Percentiles rank a stretch among this genome's conserved stretches.
phyloP scores from a whole-genome alignment of 1,284 basidiomycete species.

The Sanghuangporus sanghuang region DNA sequence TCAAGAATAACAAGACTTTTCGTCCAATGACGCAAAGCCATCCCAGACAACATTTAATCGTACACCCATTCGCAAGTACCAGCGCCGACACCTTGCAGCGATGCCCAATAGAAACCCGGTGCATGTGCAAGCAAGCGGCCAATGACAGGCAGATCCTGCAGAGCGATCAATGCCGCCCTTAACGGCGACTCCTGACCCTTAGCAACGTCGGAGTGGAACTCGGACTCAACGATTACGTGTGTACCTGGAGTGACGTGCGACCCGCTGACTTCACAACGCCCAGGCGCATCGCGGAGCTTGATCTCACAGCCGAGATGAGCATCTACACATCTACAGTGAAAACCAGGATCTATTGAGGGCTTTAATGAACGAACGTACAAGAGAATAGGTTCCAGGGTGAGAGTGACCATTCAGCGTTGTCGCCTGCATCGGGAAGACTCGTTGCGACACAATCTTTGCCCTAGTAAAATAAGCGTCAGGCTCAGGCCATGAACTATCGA shows the following conservation, averaged over 20 bases:
- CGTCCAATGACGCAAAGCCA: background rate
- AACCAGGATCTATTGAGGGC: background rate
- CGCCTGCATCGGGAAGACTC: constrained; percentile 24
- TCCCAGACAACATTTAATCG: constrained; percentile 2
- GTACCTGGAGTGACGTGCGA: constrained; percentile 22
- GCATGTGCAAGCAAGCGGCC: constrained; percentile 21
- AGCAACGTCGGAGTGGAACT: constrained; percentile 9
- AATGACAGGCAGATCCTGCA: constrained; percentile 19
- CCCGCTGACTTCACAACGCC: constrained; percentile 17
- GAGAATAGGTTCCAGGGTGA: constrained; percentile 24
- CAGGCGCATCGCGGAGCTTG: constrained; percentile 15
- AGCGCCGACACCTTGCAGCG: constrained; percentile 17
- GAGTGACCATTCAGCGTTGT: constrained; percentile 20
- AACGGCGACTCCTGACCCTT: constrained; percentile 4
- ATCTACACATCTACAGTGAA: constrained; percentile 1
- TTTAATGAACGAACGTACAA: constrained; percentile 14
- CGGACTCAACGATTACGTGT: constrained; percentile 20
- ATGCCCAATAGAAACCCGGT: constrained; percentile 22
- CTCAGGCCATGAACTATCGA: background rate
- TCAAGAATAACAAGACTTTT: background rate
- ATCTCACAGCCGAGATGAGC: constrained; percentile 22
- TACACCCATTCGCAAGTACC: constrained; percentile 22
- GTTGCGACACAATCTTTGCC: constrained; percentile 24
- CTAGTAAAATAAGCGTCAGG: constrained; percentile 1
- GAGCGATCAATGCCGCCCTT: background rate